phyloP scores from a whole-genome alignment of 805 yeast species.

The Kockiozyma suomiensis region DNA sequence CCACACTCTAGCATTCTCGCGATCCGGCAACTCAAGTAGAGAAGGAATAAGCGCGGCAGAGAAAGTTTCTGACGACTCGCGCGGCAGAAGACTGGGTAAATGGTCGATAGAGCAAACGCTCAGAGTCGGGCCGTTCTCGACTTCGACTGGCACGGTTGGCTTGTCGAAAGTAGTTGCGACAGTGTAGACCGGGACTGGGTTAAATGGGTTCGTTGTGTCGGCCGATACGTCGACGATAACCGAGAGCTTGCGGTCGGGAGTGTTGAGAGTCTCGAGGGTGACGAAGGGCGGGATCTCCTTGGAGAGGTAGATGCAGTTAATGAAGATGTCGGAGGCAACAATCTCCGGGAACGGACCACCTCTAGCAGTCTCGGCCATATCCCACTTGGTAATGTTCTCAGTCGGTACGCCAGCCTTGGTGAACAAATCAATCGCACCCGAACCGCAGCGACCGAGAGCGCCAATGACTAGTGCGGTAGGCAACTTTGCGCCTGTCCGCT shows the following conservation, averaged over 20 bases:
- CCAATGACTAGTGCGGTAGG: slow-evolving; percentile 83
- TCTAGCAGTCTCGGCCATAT: slow-evolving; percentile 90
- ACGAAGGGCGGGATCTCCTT: slow-evolving; percentile 92
- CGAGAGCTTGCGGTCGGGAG: slow-evolving; percentile 70
- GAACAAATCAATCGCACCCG: slow-evolving; percentile 89
- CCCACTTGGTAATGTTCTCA: slow-evolving; percentile 86
- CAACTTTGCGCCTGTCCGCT: slow-evolving; percentile 57
- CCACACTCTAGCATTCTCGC: slow-evolving; percentile 90
- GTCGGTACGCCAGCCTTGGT: slow-evolving; percentile 86
- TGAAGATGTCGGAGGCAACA: slow-evolving; percentile 81
- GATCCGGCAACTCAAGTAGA: slow-evolving; percentile 77
- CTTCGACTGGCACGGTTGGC: slow-evolving; percentile 85
- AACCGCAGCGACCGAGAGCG: slow-evolving; percentile 98
- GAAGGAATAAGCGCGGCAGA: slow-evolving; percentile 87
- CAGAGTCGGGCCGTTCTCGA: slow-evolving; percentile 72
- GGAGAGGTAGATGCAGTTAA: slow-evolving; percentile 94
- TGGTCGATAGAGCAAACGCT: slow-evolving; percentile 96
- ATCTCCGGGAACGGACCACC: slow-evolving; percentile 98
- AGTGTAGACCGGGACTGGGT: slow-evolving; percentile 92
- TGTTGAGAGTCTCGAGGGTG: slow-evolving; percentile 66
- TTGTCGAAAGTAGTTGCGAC: slow-evolving; percentile 87
- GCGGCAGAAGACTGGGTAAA: slow-evolving; percentile 90
- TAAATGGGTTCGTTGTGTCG: slow-evolving; percentile 97
- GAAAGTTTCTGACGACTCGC: slow-evolving; percentile 95
- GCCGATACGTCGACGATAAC: slow-evolving; percentile 98